Evolutionary conservation across 345 rosid species (phyloP).

Genomic region (Eutrema heterophyllum): DNA sequence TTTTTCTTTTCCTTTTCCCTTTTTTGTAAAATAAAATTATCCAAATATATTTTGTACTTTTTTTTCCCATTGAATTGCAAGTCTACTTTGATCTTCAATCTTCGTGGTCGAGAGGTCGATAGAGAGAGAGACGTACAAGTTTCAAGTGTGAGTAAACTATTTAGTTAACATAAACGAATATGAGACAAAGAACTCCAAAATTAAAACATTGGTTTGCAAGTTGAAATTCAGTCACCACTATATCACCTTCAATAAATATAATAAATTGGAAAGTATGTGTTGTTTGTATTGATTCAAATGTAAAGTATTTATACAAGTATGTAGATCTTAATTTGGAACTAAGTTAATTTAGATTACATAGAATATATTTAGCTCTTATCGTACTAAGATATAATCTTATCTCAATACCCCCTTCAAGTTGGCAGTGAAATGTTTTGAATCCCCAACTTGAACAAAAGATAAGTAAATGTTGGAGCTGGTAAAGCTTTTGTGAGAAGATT

Average conservation of each 20-base stretch:
- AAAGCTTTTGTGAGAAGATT: too few relatives aligned
- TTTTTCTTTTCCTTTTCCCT: neutral
- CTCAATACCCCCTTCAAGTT: too few relatives aligned
- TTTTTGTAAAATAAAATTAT: neutral
- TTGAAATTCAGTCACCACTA: neutral
- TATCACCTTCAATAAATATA: neutral
- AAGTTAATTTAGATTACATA: too few relatives aligned
- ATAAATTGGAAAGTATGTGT: too few relatives aligned
- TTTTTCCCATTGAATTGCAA: constrained; percentile 1
- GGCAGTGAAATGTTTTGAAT: too few relatives aligned
- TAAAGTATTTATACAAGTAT: too few relatives aligned
- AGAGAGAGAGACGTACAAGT: constrained; percentile 20
- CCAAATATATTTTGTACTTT: neutral
- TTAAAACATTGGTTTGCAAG: constrained; percentile 3
- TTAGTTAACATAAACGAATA: neutral
- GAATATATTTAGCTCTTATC: too few relatives aligned
- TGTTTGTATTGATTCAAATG: too few relatives aligned
- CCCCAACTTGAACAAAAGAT: too few relatives aligned
- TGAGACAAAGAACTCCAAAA: neutral
- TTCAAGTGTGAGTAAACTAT: neutral
- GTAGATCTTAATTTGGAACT: too few relatives aligned
- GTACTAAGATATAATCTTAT: too few relatives aligned
- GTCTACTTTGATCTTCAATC: constrained; percentile 17
- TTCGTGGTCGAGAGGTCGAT: constrained; percentile 18
- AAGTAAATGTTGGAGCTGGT: too few relatives aligned